Base-by-base conservation (phyloP, 805 yeast species). In the Zygosaccharomyces rouxii region DNA sequence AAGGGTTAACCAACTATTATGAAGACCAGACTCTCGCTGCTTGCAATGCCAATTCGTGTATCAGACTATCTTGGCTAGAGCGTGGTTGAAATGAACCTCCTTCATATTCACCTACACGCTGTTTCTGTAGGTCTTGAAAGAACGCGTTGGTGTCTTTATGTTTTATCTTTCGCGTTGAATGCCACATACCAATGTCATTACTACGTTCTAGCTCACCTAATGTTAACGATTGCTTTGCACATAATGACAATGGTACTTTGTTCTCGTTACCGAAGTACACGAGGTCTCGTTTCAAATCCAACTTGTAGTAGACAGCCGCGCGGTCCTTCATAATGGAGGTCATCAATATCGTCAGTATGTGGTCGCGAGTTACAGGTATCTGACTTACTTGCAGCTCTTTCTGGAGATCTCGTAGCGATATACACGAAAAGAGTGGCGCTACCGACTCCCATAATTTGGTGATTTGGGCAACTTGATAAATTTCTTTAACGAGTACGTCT, bases 251-350 rank as follows among this genome's bases (percentile, higher is more conserved):
- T 25, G 55, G 58, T 5, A 46, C 51, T 39, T 51, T 54, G 50
- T 58, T 48, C 26, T 58, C 60, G 18, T 54, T 57, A 3, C 68
- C 68, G 40, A 64, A 63, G 46, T 52, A 57, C 1, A 65, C 57
- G 19, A 62, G 42, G 42, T 62, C 67, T 13, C 44, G 45, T 3
- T 56, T 58, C 4, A 64, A 53, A 47, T 64, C 67, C 10, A 64
- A 55, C 44, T 62, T 63, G 52, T 59, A 64, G 47, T 50, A 63
- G 4, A 57, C 54, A 6, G 47, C 49, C 2, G 66, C 60, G n/a
- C 56, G 53, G 38, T 55, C 56, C 38, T 59, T 57, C 55, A 60
- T 53, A 23, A 61, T 54, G 10, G 66, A 62, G 25, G 48, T 52
- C 67, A 64, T 64, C 30, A 64, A 44, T 1, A 63, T 48, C 6